phyloP scores from a whole-genome alignment of 352 stramenopile species.

The Phytophthora citrophthora region DNA sequence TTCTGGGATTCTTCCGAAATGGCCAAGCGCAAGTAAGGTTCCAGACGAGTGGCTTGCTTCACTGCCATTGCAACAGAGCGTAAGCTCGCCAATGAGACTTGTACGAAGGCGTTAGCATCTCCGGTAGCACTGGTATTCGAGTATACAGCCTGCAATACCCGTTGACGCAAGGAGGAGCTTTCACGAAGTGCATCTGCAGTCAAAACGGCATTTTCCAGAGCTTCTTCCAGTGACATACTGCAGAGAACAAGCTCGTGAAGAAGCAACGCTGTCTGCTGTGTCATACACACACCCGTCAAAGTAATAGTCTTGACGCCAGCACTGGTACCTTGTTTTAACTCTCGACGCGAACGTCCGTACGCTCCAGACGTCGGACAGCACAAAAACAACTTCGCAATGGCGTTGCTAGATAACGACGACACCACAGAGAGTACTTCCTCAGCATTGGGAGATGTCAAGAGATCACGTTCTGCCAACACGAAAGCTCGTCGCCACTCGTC shows the following conservation, averaged over 20 bases:
- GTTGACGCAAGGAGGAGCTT: slow-evolving; percentile 24
- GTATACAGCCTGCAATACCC: slow-evolving; percentile 15
- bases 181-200: slow-evolving; percentile 25
- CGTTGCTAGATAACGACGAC: slow-evolving; percentile 5
- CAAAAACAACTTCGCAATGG: slow-evolving; percentile 23
- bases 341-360: slow-evolving; percentile 12
- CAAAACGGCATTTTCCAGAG: slow-evolving; percentile 30
- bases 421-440: slow-evolving; percentile 13
- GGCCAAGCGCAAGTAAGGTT: slow-evolving; percentile 23
- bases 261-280: slow-evolving; percentile 39
- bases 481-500: slow-evolving; percentile 37
- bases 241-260: slow-evolving; percentile 28
- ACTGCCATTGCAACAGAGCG: slow-evolving; percentile 36
- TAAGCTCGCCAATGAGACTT: slow-evolving; percentile 29
- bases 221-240: slow-evolving; percentile 31
- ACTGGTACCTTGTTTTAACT: slow-evolving; percentile 14
- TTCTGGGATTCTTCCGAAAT: slow-evolving; percentile 22
- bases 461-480: slow-evolving; percentile 23
- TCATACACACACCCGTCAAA: slow-evolving; percentile 41
- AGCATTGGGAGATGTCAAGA: slow-evolving; percentile 6
- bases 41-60: slow-evolving; percentile 24
- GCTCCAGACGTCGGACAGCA: slow-evolving; percentile 24
- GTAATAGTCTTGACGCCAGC: slow-evolving; percentile 21
- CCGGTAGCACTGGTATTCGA: neutral
- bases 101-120: slow-evolving; percentile 5